These are phyloP conservation scores for Lasiosphaeriaceae sp. DNA, from an alignment of 495 filamentous ascomycete genomes.

Conservation along the genomic window DNA sequence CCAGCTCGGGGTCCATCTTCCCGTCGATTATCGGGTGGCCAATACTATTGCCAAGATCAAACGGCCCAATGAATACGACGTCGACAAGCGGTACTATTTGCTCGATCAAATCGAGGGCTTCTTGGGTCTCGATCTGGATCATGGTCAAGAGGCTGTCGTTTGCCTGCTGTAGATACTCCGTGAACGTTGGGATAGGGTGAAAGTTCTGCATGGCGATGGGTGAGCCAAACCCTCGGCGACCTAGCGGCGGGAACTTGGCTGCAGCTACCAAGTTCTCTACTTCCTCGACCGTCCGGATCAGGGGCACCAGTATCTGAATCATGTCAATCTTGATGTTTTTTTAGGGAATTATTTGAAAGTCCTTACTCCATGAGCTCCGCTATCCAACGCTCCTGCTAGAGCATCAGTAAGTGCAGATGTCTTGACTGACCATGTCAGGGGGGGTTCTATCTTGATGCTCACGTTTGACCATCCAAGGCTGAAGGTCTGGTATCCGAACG, in stretches of 20 bases:
- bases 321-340: background rate
- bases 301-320: slow-evolving; percentile 54
- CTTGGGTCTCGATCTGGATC: slow-evolving; percentile 78
- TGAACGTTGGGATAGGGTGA: slow-evolving; percentile 44
- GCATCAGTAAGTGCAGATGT: slow-evolving; percentile 2
- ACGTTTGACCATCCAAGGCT: slow-evolving; percentile 71
- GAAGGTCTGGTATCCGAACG: slow-evolving; percentile 62
- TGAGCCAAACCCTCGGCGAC: slow-evolving; percentile 62
- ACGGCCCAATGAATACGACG: slow-evolving; percentile 75
- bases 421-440: background rate
- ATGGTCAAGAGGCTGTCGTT: slow-evolving; percentile 69
- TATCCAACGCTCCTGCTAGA: slow-evolving; percentile 57
- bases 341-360: background rate
- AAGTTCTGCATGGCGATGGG: slow-evolving; percentile 66
- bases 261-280: slow-evolving; percentile 54
- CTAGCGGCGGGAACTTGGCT: slow-evolving; percentile 64
- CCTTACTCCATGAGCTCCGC: slow-evolving; percentile 63
- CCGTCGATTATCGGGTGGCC: slow-evolving; percentile 63
- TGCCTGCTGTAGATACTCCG: slow-evolving; percentile 70
- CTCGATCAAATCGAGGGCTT: slow-evolving; percentile 65
- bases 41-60: slow-evolving; percentile 72
- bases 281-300: slow-evolving; percentile 62
- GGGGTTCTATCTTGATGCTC: slow-evolving; percentile 25
- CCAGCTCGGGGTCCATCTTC: slow-evolving; percentile 59
- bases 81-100: slow-evolving; percentile 73